Conservation (phyloP, 2,329 filamentous ascomycete species). For the Clathrospora elynae region DNA sequence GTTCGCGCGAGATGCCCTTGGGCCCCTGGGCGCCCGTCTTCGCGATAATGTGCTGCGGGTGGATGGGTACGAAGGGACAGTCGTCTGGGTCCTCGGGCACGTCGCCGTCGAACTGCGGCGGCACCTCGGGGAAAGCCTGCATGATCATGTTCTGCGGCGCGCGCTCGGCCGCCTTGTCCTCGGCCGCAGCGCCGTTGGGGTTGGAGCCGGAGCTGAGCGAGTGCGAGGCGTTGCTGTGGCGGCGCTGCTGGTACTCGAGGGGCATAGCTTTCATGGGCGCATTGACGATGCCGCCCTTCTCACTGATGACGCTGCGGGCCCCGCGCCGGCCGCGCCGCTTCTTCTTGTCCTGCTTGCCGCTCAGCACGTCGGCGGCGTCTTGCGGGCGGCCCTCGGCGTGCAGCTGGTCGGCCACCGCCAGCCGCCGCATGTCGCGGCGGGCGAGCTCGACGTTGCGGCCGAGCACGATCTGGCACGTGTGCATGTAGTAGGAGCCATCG, state of each 20-base stretch:
- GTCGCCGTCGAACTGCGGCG: conserved; percentile 61
- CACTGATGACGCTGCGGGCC: conserved; percentile 67
- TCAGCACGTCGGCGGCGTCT: conserved; percentile 30
- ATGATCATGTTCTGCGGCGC: conserved; percentile 45
- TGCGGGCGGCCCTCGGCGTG: conserved; percentile 33
- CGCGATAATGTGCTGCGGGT: conserved; percentile 59
- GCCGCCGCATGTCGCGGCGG: conserved; percentile 59
- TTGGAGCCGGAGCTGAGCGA: conserved; percentile 58
- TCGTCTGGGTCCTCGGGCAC: conserved; percentile 64
- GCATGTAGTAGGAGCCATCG: conserved; percentile 80
- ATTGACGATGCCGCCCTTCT: conserved; percentile 68
- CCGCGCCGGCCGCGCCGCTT: conserved; percentile 58
- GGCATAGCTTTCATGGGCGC: conserved; percentile 42
- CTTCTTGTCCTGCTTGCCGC: conserved; percentile 43
- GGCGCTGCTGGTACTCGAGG: conserved; percentile 43
- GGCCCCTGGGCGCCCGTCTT: conserved; percentile 63
- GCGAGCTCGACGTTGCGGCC: conserved; percentile 66
- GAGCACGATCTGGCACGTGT: conserved; percentile 72
- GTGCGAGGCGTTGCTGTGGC: conserved; percentile 50
- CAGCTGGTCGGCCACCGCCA: conserved; percentile 36
- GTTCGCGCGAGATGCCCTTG: conserved; percentile 74
- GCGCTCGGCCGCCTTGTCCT: conserved; percentile 37
- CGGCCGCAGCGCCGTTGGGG: conserved; percentile 41
- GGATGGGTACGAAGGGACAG: conserved; percentile 71
- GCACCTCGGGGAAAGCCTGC: conserved; percentile 43